phyloP scores from a whole-genome alignment of 495 filamentous ascomycete species.

The Aspergillus leporis region DNA sequence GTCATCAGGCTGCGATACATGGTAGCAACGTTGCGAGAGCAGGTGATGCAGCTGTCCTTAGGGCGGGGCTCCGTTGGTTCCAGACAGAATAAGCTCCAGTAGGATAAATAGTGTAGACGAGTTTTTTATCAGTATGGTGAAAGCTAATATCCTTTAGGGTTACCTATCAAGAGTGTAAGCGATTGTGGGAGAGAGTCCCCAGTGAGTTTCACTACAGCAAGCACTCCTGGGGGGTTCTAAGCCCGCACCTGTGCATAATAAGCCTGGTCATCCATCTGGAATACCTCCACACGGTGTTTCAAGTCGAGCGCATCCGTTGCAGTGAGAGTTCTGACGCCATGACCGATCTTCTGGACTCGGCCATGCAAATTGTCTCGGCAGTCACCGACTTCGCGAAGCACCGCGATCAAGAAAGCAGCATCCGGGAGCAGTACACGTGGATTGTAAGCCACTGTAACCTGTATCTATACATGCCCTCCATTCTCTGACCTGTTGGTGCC shows the following conservation, averaged over 20 bases:
- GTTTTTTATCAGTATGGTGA: not conserved
- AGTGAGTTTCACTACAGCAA: slow-evolving; percentile 27
- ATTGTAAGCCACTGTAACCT: not conserved
- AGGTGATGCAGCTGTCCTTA: slow-evolving; percentile 53
- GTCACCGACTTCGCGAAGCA: slow-evolving; percentile 29
- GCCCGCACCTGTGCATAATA: too few species aligned
- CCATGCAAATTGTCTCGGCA: slow-evolving; percentile 41
- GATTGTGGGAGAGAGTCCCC: slow-evolving; percentile 15
- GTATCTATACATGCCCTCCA: too few species aligned
- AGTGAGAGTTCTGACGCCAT: slow-evolving; percentile 38
- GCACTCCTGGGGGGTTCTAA: slow-evolving; percentile 16
- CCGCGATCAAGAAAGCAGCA: not conserved
- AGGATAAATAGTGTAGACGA: not conserved
- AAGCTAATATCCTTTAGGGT: not conserved
- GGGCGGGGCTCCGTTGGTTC: slow-evolving; percentile 18
- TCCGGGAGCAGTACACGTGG: slow-evolving; percentile 13
- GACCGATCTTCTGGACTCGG: slow-evolving; percentile 42
- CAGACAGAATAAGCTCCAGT: slow-evolving; percentile 9
- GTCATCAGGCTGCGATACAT: slow-evolving; percentile 44
- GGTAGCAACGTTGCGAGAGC: slow-evolving; percentile 43
- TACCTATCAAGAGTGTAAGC: slow-evolving; percentile 7
- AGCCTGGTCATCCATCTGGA: slow-evolving; percentile 29
- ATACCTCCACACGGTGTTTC: slow-evolving; percentile 49
- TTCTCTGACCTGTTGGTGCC: not conserved
- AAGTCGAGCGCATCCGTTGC: slow-evolving; percentile 50